Base-by-base conservation (phyloP, 345 rosid genomes). In the Populus davidiana region DNA sequence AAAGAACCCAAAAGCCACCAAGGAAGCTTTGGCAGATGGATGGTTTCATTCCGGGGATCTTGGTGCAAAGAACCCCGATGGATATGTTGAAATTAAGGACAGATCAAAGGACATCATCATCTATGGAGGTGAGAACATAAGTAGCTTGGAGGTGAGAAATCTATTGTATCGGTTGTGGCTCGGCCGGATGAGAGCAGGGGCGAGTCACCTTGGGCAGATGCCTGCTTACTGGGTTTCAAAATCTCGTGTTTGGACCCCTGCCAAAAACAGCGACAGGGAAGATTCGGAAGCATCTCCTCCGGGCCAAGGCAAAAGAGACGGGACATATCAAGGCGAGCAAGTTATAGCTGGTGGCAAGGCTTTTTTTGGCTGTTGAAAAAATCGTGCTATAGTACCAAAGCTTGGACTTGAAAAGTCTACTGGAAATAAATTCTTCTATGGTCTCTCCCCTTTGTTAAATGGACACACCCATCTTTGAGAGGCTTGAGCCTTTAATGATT, bases 241-340 rank as follows among this genome's bases (percentile, higher is more conserved):
- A 78, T 93, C 99, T 94, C 10, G 77, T 93, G 38, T 92, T 96
- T 73, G 97, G 97, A 41, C 86, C 92, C 0, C 80, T 96, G 85
- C 98, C 98, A 1, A 96, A 92, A 86, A 92, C 97, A 0, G 98
- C 99, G 9, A 92, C 97, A 5, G 99, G 98, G 31, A 94, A 92
- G 88, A 91, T 92, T 79, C 99, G 89, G 89, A 96, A 96, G 80
- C 94, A 92, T 82, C 47, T 92, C 39, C 83, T 94, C 62, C 83
- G 98, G 79, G 79, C 90, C 13, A 90, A 87, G 85, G 97, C 93
- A 5, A 92, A 87, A 80, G 94, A 92, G 79, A 78, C 91, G 89
- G 95, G 97, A 78, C 86, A 90, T 17, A 76, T 91, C 35, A 89
- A 81, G 88, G 72, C 65, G 73, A 91, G 97, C 74, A 91, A 87